These are phyloP conservation scores for Echinosophora koreensis DNA, from an alignment of 306 rosid species.

Conservation along the genomic window DNA sequence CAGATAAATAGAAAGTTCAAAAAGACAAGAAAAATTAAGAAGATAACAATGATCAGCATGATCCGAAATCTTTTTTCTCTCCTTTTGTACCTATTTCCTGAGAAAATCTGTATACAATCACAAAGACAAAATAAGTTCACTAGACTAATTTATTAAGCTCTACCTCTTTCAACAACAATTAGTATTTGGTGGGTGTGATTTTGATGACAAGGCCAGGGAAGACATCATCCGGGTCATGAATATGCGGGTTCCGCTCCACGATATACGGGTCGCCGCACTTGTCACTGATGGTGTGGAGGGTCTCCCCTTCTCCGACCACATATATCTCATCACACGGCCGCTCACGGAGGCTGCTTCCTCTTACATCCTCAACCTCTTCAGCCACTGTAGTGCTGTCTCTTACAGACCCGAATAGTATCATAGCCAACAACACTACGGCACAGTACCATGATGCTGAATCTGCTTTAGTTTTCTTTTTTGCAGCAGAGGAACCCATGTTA, in stretches of 20 bases:
- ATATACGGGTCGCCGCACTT: slow-evolving; percentile 83
- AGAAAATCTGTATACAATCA: slow-evolving; percentile 2
- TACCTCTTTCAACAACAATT: neutral
- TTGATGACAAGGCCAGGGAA: slow-evolving; percentile 86
- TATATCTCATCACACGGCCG: slow-evolving; percentile 61
- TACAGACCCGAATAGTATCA: slow-evolving; percentile 67
- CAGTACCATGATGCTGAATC: slow-evolving; percentile 74
- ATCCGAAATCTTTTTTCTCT: neutral
- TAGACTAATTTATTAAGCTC: neutral
- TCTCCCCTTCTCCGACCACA: slow-evolving; percentile 80
- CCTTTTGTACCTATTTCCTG: neutral
- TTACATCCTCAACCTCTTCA: slow-evolving; percentile 15
- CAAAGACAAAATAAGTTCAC: neutral
- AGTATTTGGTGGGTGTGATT: slow-evolving; percentile 52
- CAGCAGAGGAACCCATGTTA: slow-evolving; percentile 32
- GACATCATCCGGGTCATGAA: slow-evolving; percentile 89
- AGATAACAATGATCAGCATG: neutral
- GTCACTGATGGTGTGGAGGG: slow-evolving; percentile 82
- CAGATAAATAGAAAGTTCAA: neutral
- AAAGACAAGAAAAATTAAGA: neutral
- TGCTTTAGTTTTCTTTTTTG: slow-evolving; percentile 7
- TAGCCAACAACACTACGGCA: slow-evolving; percentile 50
- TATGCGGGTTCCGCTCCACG: slow-evolving; percentile 88
- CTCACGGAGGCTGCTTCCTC: slow-evolving; percentile 54
- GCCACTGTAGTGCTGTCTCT: slow-evolving; percentile 44